Base-by-base conservation (phyloP, 768 basidiomycete genomes). In the Xerocomus spinulosus region DNA sequence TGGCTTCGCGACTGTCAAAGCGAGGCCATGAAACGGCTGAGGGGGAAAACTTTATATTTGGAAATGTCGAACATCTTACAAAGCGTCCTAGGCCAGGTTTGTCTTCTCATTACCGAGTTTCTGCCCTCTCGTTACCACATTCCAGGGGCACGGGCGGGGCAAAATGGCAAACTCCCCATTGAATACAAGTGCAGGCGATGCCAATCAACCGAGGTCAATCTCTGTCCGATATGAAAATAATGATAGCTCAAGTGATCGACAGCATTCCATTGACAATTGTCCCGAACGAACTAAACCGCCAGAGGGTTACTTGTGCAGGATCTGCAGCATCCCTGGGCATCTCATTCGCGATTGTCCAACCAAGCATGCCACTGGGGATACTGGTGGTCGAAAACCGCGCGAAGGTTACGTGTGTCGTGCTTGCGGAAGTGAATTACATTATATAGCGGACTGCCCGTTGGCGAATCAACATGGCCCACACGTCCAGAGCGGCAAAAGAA, bases 401-500 rank as follows among this genome's bases (percentile, higher is more conserved):
- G 77, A 83, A 51, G 91, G 89, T 45, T 98, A 98, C 58, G 79
- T 88, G 12, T 98, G 94, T 68, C 79, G 90, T 32, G 91, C 92
- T 2, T 98, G 94, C 66, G 92, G 87, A 32, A 90, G 87, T 60
- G 85, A 86, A 51, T 70, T 75, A 6, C 95, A 98, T 70, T 88
- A 81, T 58, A 77, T 97, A 42, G 82, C 90, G 40, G 93, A 97
- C 58, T 98, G 95, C 58, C 80, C 85, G 6, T 74, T 82, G 13
- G 78, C 82, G 7, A 85, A 82, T 51, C 79, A 77, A 59, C 69
- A 69, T 34, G 71, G 64, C 14, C 51, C 64, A 20, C 71, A 55
- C 24, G 42, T 44, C 29, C 55, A 56, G 63, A 29, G 64, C 59
- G 43, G 68, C 69, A 51, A 68, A 71, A 54, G 73, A 75, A 52